Percentiles rank a stretch among this genome's conserved stretches.
Conservation (phyloP, 495 filamentous ascomycete species). For the Daldinia vernicosa region DNA sequence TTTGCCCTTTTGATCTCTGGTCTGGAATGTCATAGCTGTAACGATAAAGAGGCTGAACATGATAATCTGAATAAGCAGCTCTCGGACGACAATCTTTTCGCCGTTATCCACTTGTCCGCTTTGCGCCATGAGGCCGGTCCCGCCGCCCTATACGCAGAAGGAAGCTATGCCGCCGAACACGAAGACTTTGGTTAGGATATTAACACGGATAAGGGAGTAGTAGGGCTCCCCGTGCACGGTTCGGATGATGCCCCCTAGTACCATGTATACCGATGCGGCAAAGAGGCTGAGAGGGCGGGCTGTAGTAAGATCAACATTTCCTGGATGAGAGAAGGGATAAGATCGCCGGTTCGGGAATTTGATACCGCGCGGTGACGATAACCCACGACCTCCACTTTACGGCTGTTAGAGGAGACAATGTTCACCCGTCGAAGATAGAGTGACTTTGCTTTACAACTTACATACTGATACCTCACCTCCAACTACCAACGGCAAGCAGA, state of each 20-base stretch:
- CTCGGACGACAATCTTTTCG: slow-evolving; percentile 55
- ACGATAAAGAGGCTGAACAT: slow-evolving; percentile 62
- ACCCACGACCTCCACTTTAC: slow-evolving; percentile 59
- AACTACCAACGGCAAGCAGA: slow-evolving; percentile 65
- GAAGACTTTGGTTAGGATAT: slow-evolving; percentile 56
- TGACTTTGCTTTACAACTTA: slow-evolving; percentile 45
- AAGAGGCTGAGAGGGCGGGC: slow-evolving; percentile 55
- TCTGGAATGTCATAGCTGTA: slow-evolving; percentile 53
- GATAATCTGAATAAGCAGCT: slow-evolving; percentile 59
- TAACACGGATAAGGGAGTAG: slow-evolving; percentile 47
- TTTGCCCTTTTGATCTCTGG: slow-evolving; percentile 22
- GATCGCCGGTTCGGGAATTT: slow-evolving; percentile 27
- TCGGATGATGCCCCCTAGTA: slow-evolving; percentile 51
- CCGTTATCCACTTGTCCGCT: slow-evolving; percentile 49
- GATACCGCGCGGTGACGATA: slow-evolving; percentile 51
- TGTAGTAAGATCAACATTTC: slow-evolving; percentile 52
- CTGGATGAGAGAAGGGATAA: slow-evolving; percentile 35
- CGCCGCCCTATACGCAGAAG: slow-evolving; percentile 53
- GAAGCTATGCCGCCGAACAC: slow-evolving; percentile 56
- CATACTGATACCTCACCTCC: slow-evolving; percentile 64
- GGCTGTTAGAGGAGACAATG: slow-evolving; percentile 8
- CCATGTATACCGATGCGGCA: slow-evolving; percentile 58
- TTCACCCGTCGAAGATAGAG: background rate
- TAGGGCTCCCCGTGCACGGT: slow-evolving; percentile 56
- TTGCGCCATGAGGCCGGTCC: slow-evolving; percentile 46